phyloP scores from a whole-genome alignment of 176 grass and related monocot species.

The Bothriochloa decipiens region DNA sequence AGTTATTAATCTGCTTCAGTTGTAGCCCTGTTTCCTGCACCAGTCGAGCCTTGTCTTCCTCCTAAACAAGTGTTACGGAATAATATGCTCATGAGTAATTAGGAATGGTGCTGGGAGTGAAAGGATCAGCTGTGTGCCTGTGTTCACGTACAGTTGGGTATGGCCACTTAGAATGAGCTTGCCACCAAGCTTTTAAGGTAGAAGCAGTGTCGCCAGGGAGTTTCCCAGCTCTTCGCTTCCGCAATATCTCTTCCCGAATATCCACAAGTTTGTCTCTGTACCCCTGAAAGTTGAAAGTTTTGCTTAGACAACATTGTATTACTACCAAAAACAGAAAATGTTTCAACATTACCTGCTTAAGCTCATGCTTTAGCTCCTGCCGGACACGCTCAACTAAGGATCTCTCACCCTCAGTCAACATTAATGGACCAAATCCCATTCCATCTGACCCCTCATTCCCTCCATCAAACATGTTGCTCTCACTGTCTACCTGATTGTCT shows the following conservation, averaged over 20 bases:
- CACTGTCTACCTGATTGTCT: constrained; percentile 86
- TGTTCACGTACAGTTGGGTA: constrained; percentile 79
- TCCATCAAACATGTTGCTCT: constrained; percentile 75
- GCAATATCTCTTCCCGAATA: constrained; percentile 95
- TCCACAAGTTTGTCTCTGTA: constrained; percentile 98
- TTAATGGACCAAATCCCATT: constrained; percentile 88
- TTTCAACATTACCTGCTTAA: constrained; percentile 69
- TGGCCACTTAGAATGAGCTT: constrained; percentile 94
- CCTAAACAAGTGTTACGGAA: constrained; percentile 45
- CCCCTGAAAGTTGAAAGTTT: constrained; percentile 53
- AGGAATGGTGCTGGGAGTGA: background rate
- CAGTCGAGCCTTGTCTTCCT: constrained; percentile 89
- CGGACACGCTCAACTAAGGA: constrained; percentile 93
- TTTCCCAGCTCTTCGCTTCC: constrained; percentile 95
- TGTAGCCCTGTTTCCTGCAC: constrained; percentile 96
- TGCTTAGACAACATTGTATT: background rate
- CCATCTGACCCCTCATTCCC: constrained; percentile 77
- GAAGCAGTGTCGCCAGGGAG: constrained; percentile 91
- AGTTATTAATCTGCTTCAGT: constrained; percentile 98
- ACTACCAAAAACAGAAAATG: background rate
- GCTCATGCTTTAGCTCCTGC: constrained; percentile 88
- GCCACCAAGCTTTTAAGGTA: constrained; percentile 95
- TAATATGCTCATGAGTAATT: background rate
- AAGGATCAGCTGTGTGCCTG: background rate
- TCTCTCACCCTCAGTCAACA: constrained; percentile 93